Evolutionary conservation across 2,329 filamentous ascomycete genomes (phyloP).

Genomic region (Aspergillus arachidicola): DNA sequence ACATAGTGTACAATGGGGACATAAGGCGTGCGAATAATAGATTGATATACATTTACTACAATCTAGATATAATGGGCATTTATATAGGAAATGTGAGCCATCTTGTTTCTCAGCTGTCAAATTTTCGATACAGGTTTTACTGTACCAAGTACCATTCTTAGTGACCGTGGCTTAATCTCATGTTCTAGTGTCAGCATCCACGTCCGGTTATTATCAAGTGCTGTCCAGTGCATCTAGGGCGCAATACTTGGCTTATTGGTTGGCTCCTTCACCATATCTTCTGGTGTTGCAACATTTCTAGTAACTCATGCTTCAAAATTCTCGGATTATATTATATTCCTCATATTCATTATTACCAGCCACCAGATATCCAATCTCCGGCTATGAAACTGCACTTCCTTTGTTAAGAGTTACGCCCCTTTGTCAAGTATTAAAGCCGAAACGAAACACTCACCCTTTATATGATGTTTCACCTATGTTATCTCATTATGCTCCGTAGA

Average conservation of each 20-base stretch:
- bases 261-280: not conserved
- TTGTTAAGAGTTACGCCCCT: not conserved
- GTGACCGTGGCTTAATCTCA: not conserved
- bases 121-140: no score
- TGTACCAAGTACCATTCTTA: no score
- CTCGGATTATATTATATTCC: not conserved
- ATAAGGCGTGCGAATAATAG: not conserved
- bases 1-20: not conserved
- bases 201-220: not conserved
- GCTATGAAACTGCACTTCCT: not conserved
- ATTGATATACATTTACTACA: not conserved
- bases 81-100: not conserved
- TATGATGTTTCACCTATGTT: not conserved
- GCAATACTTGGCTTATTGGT: not conserved
- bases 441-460: not conserved
- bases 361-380: not conserved
- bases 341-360: not conserved
- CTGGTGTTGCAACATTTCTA: not conserved
- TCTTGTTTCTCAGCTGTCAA: no score
- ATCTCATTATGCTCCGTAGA: not conserved
- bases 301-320: not conserved
- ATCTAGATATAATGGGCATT: not conserved
- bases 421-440: not conserved
- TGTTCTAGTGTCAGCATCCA: not conserved
- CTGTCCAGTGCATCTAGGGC: not conserved